Evolutionary conservation across 2,329 filamentous ascomycete genomes (phyloP), one percentile per base, ranked within the genome.

Genomic region (Aspergillus arachidicola): DNA sequence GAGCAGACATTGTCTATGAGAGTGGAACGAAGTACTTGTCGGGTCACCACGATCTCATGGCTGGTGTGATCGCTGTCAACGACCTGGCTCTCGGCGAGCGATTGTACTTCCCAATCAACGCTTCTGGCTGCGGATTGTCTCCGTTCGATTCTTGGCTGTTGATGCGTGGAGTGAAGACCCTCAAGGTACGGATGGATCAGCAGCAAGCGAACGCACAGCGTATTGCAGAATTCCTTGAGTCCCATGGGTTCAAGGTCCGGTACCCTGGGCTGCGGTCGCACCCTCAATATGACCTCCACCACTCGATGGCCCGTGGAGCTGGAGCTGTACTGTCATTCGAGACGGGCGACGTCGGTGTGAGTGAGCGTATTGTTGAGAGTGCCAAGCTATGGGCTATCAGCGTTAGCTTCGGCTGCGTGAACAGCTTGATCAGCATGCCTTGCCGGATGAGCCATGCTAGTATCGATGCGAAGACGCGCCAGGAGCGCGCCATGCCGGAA

Each of bases 391-490:
- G 93, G 89, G 93, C 91, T 38, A 99, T 99, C 71, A 96, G 92
- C 69, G 95, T 99, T 64, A 97, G 93, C 74, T 99, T 99, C 76
- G 95, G 95, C 55, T 98, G 95, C 77, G 95, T 99, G 69, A 99
- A 99, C 82, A 96, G 92, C 76, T 83, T 99, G 77, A 99, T 99
- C 79, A 97, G 94, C 82, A 97, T 99, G 94, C 94, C 95, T 10
- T 99, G 95, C 81, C 93, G 94, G 73, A 99, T 99, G 96, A 98
- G 94, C 80, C 95, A 99, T 80, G 95, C 95, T 45, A 97, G 93
- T 76, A 99, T 99, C 74, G 95, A 98, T 75, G 92, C 93, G 63
- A 96, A 97, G 83, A 98, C 94, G 58, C 85, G 95, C 70, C 85
- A 88, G 72, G 93, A 96, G 81, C 87, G 94, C 67, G 90, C 94